Evolutionary conservation across 257 asterid genomes (phyloP), one percentile per base, ranked within the genome.

Genomic region (Jacaranda copaia): DNA sequence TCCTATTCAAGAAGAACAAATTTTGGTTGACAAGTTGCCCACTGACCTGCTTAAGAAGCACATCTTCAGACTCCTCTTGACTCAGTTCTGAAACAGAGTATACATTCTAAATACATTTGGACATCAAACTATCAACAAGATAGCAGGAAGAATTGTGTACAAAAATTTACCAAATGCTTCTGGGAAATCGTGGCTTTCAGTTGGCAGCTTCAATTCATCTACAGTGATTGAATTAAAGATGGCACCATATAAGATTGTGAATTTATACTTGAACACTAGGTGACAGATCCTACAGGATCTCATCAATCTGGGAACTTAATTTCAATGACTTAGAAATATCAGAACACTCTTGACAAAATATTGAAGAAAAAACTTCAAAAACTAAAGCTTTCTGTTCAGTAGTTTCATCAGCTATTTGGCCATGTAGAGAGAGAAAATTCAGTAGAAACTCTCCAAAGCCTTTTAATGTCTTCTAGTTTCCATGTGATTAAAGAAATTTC

Each of bases 131-230:
- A 38, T 8, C 18, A 7, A 58, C 64, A 46, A 57, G 12, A 51
- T n/a, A 18, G 40, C 6, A 45, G 43, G 3, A 57, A 67, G 16
- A 6, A 18, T 19, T 13, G 5, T 11, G 43, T 7, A 15, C 13
- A 20, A 40, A n/a, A 52, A 77, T 82, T 75, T 85, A 94, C 98
- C 97, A 79, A 82, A 92, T 80, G 89, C 87, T 81, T 94, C 98
- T 7, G 88, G 39, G 69, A 84, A 79, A 70, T 72, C 68, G 53
- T 76, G 83, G 70, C 96, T 89, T 61, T 94, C 97, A 42, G 77
- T 82, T 60, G 97, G 94, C 43, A 92, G 85, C 85, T 81, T 92
- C 80, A 92, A 36, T 59, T 94, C 98, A 81, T 92, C 98, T 94
- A 77, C 84, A 82, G 20, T 46, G 61, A 78, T 69, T 32, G 58